Percentiles rank a stretch among this genome's conserved stretches.
Conservation (phyloP, 208 protist genomes). For the Crithidia thermophila region DNA sequence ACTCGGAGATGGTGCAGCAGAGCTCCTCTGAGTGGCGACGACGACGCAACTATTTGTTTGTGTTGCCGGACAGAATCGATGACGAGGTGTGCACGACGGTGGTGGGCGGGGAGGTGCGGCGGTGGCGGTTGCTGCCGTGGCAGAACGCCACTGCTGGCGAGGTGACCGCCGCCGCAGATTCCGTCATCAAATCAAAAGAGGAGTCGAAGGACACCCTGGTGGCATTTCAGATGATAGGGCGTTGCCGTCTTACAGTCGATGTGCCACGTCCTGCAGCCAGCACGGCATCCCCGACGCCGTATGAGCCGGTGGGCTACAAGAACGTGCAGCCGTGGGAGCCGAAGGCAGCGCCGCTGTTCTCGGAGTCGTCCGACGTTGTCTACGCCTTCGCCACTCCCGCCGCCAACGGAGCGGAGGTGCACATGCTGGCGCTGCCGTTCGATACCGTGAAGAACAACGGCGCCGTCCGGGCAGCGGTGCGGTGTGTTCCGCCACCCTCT, state of each 20-base stretch:
- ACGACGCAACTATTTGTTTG: constrained; percentile 31
- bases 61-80: constrained; percentile 40
- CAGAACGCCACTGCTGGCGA: not conserved
- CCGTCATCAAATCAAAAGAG: too few relatives aligned
- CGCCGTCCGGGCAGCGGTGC: constrained; percentile 1
- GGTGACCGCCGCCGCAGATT: not conserved
- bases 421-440: constrained; percentile 9
- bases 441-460: not conserved
- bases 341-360: not conserved
- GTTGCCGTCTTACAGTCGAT: not conserved
- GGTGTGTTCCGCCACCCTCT: constrained; percentile 1
- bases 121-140: constrained; percentile 35
- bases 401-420: constrained; percentile 9
- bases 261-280: not conserved
- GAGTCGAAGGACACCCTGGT: not conserved
- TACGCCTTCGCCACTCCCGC: not conserved
- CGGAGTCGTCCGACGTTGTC: not conserved
- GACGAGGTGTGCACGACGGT: constrained; percentile 59
- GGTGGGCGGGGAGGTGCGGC: constrained; percentile 21
- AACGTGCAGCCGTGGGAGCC: constrained; percentile 12
- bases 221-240: constrained; percentile 5
- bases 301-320: constrained; percentile 13
- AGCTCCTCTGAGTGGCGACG: constrained; percentile 17
- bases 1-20: not conserved
- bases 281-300: not conserved